These are phyloP conservation scores for Calophaca sinica DNA, from an alignment of 306 rosid species.

Conservation along the genomic window DNA sequence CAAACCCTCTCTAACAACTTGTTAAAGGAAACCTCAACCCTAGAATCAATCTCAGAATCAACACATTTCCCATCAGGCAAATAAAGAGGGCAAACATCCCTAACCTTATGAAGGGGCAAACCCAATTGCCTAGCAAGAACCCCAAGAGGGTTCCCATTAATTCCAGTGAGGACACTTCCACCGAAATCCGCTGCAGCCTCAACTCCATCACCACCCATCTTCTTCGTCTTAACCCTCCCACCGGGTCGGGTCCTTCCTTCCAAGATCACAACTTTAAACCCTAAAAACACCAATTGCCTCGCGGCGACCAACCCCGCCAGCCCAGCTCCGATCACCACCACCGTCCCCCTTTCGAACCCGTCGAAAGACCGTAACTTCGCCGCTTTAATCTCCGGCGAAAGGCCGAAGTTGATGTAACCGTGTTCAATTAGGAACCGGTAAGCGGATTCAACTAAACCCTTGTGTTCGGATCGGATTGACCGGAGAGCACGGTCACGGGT, in stretches of 20 bases:
- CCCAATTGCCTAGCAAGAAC: slow-evolving; percentile 90
- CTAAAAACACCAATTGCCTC: slow-evolving; percentile 82
- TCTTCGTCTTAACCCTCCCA: slow-evolving; percentile 88
- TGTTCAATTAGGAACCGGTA: slow-evolving; percentile 76
- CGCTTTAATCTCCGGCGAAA: slow-evolving; percentile 69
- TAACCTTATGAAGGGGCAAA: slow-evolving; percentile 88
- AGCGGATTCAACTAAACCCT: slow-evolving; percentile 69
- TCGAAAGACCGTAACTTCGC: slow-evolving; percentile 64
- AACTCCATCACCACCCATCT: slow-evolving; percentile 64
- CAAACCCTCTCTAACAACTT: slow-evolving; percentile 88
- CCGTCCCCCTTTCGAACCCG: slow-evolving; percentile 65
- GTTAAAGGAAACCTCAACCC: slow-evolving; percentile 78
- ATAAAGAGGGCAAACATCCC: slow-evolving; percentile 87
- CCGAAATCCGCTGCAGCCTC: slow-evolving; percentile 92
- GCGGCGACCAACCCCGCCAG: slow-evolving; percentile 89
- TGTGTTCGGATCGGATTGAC: slow-evolving; percentile 78
- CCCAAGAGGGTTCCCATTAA: slow-evolving; percentile 88
- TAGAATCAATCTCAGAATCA: slow-evolving; percentile 75
- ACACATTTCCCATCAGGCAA: slow-evolving; percentile 83
- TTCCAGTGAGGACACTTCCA: slow-evolving; percentile 94
- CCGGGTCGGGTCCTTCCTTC: slow-evolving; percentile 89
- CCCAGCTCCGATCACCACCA: slow-evolving; percentile 84
- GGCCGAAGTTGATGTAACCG: slow-evolving; percentile 85
- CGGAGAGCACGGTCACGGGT: slow-evolving; percentile 67
- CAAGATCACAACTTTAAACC: slow-evolving; percentile 80